Evolutionary conservation across 2,329 filamentous ascomycete genomes (phyloP).

Genomic region (Diaporthe longicolla): DNA sequence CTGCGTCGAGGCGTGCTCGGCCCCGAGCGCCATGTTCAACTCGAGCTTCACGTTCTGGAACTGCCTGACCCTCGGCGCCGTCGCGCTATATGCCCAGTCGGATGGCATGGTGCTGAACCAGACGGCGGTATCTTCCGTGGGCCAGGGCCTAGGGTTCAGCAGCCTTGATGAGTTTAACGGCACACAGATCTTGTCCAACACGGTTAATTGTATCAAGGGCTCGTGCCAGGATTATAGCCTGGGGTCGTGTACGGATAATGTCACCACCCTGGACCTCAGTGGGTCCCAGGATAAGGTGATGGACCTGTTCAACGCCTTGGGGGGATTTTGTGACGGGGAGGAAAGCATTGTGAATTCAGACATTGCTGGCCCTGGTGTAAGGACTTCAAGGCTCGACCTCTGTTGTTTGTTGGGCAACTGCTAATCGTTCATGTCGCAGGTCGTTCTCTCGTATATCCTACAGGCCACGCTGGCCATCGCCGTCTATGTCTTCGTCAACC

Average conservation of each 20-base stretch:
- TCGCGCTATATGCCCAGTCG: slow-evolving; percentile 11
- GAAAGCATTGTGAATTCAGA: slow-evolving; percentile 39
- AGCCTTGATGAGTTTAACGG: slow-evolving; percentile 37
- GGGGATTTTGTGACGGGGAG: slow-evolving; percentile 33
- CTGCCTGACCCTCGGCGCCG: slow-evolving; percentile 38
- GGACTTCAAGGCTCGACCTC: neutral
- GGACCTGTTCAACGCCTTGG: slow-evolving; percentile 30
- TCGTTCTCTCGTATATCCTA: slow-evolving; percentile 40
- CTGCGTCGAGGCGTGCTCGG: slow-evolving; percentile 35
- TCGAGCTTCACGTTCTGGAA: slow-evolving; percentile 41
- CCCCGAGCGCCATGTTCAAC: slow-evolving; percentile 36
- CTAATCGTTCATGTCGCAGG: slow-evolving; percentile 1
- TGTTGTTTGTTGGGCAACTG: neutral
- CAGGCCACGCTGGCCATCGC: slow-evolving; percentile 39
- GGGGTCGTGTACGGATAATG: slow-evolving; percentile 35
- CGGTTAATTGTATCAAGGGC: slow-evolving; percentile 35
- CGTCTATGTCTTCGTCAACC: slow-evolving; percentile 39
- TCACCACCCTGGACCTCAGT: slow-evolving; percentile 31
- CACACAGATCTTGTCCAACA: slow-evolving; percentile 29
- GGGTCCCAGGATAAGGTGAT: slow-evolving; percentile 27
- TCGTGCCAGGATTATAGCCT: slow-evolving; percentile 41
- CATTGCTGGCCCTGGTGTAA: slow-evolving; percentile 39
- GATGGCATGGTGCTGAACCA: slow-evolving; percentile 20
- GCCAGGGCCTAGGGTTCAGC: slow-evolving; percentile 31
- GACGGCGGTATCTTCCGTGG: slow-evolving; percentile 11